A percentile compares a stretch with the other conserved stretches of the same genome.
phyloP scores from a whole-genome alignment of 1,139 yeast species.

The Wickerhamiella pararugosa region DNA sequence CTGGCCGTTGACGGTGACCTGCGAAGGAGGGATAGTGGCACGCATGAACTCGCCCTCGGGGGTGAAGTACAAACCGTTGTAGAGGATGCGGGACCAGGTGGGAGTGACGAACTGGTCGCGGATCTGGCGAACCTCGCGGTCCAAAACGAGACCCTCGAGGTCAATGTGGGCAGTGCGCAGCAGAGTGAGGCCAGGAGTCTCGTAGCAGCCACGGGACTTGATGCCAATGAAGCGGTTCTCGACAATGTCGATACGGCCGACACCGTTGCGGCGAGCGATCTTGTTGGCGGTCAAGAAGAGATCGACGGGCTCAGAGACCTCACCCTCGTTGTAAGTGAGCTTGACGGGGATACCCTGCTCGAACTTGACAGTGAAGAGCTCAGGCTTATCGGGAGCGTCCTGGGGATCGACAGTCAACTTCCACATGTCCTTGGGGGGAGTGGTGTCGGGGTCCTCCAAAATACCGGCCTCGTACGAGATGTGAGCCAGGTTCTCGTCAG shows the following conservation, averaged over 20 bases:
- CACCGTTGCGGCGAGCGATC: constrained; percentile 97
- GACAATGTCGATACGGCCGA: constrained; percentile 96
- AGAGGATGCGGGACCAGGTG: constrained; percentile 73
- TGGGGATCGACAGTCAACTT: constrained; percentile 89
- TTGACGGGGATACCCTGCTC: constrained; percentile 80
- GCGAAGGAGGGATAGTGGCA: constrained; percentile 87
- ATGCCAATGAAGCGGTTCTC: constrained; percentile 98
- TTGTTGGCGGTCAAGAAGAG: constrained; percentile 84
- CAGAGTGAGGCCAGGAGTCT: constrained; percentile 94
- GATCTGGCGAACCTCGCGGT: constrained; percentile 92
- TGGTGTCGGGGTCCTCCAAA: constrained; percentile 92
- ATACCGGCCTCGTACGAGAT: constrained; percentile 98
- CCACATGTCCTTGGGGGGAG: constrained; percentile 99
- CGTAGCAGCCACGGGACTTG: constrained; percentile 98
- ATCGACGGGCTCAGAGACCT: constrained; percentile 75
- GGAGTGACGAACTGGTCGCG: constrained; percentile 95
- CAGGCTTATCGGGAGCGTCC: constrained; percentile 91
- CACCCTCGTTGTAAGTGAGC: constrained; percentile 45
- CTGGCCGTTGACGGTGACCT: constrained; percentile 86
- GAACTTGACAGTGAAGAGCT: constrained; percentile 69
- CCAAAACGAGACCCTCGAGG: constrained; percentile 90
- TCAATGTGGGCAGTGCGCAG: constrained; percentile 91
- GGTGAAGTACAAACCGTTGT: constrained; percentile 95
- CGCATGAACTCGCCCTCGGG: constrained; percentile 97
- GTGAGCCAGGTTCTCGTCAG: constrained; percentile 97